Evolutionary conservation across 345 rosid genomes (phyloP).

Genomic region (Leavenworthia alabamica): DNA sequence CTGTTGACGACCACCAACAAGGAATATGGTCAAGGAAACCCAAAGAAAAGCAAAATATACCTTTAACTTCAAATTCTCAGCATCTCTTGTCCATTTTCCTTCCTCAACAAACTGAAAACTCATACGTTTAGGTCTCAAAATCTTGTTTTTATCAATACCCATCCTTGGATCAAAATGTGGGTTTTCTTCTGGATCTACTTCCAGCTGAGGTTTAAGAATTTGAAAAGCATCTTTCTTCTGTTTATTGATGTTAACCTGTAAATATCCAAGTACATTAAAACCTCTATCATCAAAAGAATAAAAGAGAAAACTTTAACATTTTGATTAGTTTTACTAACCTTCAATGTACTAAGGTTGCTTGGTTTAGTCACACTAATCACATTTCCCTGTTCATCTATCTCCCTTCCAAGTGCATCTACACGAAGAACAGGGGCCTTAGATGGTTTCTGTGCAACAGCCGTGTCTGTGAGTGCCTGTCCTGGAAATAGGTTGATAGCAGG

Average conservation of each 20-base stretch:
- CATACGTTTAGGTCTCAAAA: slow-evolving; percentile 88
- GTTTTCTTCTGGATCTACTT: slow-evolving; percentile 73
- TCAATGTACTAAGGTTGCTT: slow-evolving; percentile 90
- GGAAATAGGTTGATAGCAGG: slow-evolving; percentile 66
- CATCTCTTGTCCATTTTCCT: slow-evolving; percentile 95
- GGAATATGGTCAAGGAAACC: background rate
- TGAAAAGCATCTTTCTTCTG: slow-evolving; percentile 95
- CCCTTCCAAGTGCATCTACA: slow-evolving; percentile 89
- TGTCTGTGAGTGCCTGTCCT: slow-evolving; percentile 57
- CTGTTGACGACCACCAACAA: slow-evolving; percentile 9
- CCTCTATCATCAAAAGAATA: background rate
- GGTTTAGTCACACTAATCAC: slow-evolving; percentile 73
- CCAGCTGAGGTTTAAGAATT: slow-evolving; percentile 89
- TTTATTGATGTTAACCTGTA: slow-evolving; percentile 94
- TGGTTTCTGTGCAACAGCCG: slow-evolving; percentile 63
- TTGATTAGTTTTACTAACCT: slow-evolving; percentile 43
- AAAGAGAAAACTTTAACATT: background rate
- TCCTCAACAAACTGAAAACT: slow-evolving; percentile 93
- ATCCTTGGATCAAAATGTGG: slow-evolving; percentile 73
- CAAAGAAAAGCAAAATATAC: slow-evolving; percentile 27
- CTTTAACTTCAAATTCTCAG: slow-evolving; percentile 74
- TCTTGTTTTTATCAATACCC: slow-evolving; percentile 78
- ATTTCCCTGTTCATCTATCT: slow-evolving; percentile 93
- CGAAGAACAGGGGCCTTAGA: slow-evolving; percentile 82
- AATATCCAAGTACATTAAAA: slow-evolving; percentile 11